These are phyloP conservation scores for Hysterium pulicare DNA, from an alignment of 2,329 filamentous ascomycete species.

Conservation along the genomic window DNA sequence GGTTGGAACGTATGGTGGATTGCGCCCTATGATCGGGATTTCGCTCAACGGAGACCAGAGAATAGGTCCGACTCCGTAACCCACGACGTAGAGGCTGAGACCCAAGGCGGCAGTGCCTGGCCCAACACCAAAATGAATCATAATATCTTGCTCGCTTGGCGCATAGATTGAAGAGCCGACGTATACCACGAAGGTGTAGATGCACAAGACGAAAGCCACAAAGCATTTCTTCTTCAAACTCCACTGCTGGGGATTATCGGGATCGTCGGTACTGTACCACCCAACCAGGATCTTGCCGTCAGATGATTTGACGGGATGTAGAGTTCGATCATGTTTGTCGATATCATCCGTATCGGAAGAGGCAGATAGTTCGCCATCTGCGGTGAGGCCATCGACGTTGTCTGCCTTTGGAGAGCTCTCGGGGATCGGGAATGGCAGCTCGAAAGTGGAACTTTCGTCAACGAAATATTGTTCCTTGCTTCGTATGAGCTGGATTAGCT, in stretches of 20 bases:
- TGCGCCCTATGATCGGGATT: slow-evolving; percentile 61
- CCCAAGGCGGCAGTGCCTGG: slow-evolving; percentile 53
- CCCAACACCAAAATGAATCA: slow-evolving; percentile 51
- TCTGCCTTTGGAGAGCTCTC: too few species aligned
- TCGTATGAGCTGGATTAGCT: too few species aligned
- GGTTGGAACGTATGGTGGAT: slow-evolving; percentile 60
- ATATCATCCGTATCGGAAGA: too few species aligned
- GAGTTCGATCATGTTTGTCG: too few species aligned
- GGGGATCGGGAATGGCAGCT: too few species aligned
- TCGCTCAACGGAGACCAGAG: slow-evolving; percentile 65
- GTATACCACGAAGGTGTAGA: slow-evolving; percentile 60
- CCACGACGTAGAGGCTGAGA: slow-evolving; percentile 60
- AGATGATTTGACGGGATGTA: too few species aligned
- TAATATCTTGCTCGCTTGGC: slow-evolving; percentile 43
- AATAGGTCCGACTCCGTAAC: slow-evolving; percentile 59
- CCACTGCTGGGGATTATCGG: slow-evolving; percentile 13
- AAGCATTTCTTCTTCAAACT: slow-evolving; percentile 1
- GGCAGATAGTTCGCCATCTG: too few species aligned
- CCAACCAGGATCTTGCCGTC: too few species aligned
- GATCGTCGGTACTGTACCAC: slow-evolving; percentile 30
- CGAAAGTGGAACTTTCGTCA: too few species aligned
- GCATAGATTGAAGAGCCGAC: slow-evolving; percentile 52
- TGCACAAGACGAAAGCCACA: neutral
- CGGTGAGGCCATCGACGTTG: too few species aligned
- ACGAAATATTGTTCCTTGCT: too few species aligned